A percentile compares a stretch with the other conserved stretches of the same genome.
These are phyloP conservation scores for Neltuma alba DNA, from an alignment of 306 rosid genomes.

Conservation along the genomic window DNA sequence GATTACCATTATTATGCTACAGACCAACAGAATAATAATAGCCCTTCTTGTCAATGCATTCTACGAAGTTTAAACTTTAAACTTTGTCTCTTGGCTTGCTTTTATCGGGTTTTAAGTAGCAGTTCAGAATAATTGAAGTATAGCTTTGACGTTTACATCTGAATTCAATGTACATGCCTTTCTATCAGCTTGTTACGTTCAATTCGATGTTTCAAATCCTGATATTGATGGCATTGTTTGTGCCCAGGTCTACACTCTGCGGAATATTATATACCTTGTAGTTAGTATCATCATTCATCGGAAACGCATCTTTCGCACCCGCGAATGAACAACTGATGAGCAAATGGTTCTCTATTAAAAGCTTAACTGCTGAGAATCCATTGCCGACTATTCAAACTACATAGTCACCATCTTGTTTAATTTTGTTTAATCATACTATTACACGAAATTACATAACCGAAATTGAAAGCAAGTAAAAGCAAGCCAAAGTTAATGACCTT, in stretches of 20 bases:
- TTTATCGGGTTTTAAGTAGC: background rate
- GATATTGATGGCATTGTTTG: background rate
- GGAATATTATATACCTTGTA: background rate
- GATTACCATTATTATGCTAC: background rate
- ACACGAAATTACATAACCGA: too few species aligned
- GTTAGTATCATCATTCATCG: conserved; percentile 16
- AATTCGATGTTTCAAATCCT: conserved; percentile 12
- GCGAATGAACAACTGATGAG: background rate
- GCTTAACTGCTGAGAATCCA: background rate
- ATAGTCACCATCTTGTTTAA: background rate
- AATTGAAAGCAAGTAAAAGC: too few species aligned
- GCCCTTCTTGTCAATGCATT: background rate
- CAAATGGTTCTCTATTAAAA: background rate
- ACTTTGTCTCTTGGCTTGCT: background rate
- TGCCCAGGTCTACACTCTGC: background rate
- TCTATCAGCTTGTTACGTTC: conserved; percentile 1
- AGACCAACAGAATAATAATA: background rate
- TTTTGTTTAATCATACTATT: background rate
- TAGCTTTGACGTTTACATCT: conserved; percentile 11
- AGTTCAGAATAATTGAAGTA: conserved; percentile 12
- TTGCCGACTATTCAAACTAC: background rate
- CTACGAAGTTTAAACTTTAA: background rate
- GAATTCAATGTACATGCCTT: conserved; percentile 23
- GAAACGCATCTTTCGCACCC: conserved; percentile 1
- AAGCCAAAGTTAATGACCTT: background rate